Base-by-base conservation (phyloP, 768 basidiomycete species). In the Calvatia gigantea region DNA sequence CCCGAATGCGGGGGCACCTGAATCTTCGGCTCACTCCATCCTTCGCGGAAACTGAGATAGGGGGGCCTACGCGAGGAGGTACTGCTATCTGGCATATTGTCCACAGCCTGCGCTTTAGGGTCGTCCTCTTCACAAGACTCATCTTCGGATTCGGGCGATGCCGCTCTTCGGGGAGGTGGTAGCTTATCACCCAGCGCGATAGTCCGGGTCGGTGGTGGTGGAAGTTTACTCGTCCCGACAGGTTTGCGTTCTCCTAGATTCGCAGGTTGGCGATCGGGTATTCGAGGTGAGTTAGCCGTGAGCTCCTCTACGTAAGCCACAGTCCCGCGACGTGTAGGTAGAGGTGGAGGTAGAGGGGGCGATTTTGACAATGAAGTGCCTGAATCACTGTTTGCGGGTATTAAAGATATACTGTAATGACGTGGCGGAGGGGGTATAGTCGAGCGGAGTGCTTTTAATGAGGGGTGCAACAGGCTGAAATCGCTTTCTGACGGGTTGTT, bases 131-230 rank as follows among this genome's bases (percentile, higher is more conserved):
- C 81, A 1, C 73, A 81, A 0, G 79, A 83, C 9, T 85, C 85
- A 27, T 87, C 70, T 57, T 79, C 69, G 28, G 76, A 75, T 35
- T 69, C 81, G 54, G 77, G 74, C 0, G 75, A 69, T 1, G 65
- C 63, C 1, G 77, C 68, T 3, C 76, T 78, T 25, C 85, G 79
- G 23, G 81, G 66, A 2, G 86, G 80, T 5, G 90, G 89, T 14
- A 90, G 75, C 61, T 83, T 89, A 60, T 85, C 86, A 0, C 87
- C 85, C 0, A 79, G 73, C 1, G 72, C 87, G 42, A 91, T 90
- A 0, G 74, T 85, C 4, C 90, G 86, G 0, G 84, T 87, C 0
- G 90, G 90, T 0, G 90, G 90, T 0, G 90, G 90, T 0, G 81
- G 87, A 21, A 85, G 78, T 56, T 69, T 77, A 32, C 67, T 65